Evolutionary conservation across 805 yeast species (phyloP).

Genomic region (Kazachstania africana): DNA sequence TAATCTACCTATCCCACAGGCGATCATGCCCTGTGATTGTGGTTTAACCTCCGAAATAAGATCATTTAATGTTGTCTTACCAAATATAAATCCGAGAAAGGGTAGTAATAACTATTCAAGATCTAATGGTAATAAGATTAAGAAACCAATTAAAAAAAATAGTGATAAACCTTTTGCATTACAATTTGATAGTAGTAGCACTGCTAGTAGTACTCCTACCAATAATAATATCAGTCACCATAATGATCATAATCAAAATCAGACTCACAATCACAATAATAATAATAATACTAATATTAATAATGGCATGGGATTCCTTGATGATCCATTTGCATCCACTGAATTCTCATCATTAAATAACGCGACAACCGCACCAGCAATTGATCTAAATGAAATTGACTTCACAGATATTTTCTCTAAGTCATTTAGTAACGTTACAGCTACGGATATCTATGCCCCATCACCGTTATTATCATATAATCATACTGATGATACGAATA

Average conservation of each 20-base stretch:
- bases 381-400: constrained; percentile 24
- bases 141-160: neutral
- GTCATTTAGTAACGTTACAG: constrained; percentile 4
- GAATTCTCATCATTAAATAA: neutral
- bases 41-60: constrained; percentile 27
- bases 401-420: constrained; percentile 25
- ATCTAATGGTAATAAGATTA: too few relatives aligned
- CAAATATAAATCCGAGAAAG: constrained; percentile 5
- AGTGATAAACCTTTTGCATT: neutral
- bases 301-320: constrained; percentile 3
- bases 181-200: neutral
- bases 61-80: constrained; percentile 25
- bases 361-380: constrained; percentile 1
- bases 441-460: too few relatives aligned
- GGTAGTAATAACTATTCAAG: too few relatives aligned
- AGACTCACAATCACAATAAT: neutral
- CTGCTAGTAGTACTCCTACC: constrained; percentile 1
- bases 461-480: too few relatives aligned
- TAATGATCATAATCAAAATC: too few relatives aligned
- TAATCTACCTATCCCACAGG: constrained; percentile 23
- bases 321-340: neutral
- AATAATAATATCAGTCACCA: neutral
- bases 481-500: too few relatives aligned
- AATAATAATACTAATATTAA: neutral
- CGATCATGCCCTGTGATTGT: constrained; percentile 28